Evolutionary conservation across 306 rosid species (phyloP), one percentile per base, ranked within the genome.

Genomic region (Cucurbita pepo): DNA sequence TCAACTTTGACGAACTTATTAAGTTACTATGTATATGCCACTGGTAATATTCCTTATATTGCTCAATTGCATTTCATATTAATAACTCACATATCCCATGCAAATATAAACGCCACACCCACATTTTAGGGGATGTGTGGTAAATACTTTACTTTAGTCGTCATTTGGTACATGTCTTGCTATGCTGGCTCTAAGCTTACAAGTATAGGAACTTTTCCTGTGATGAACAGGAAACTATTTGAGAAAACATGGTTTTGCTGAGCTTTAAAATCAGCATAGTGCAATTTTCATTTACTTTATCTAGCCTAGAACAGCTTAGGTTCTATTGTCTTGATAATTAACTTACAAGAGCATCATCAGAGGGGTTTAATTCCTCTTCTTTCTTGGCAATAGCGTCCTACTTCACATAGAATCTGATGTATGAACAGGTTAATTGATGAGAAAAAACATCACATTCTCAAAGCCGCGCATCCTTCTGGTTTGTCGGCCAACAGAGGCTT

Each of bases 391-490:
- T 67, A 47, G 21, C 19, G 14, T 22, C 21, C 53, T 43, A 67
- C 40, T 13, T 67, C 41, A 67, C 56, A 25, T 48, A 48, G 21
- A 48, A 69, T 50, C 14, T 45, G 22, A 69, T 70, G 8, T 19
- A 16, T 55, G 6, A 25, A 36, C 87, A 92, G 98, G 85, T 82
- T 93, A 77, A 90, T 93, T 64, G 92, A 90, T 77, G 86, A 75
- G 77, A 84, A 86, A 14, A 93, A 85, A 72, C 98, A 93, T 84
- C 96, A 93, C 76, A 82, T 93, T 70, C 96, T 93, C 51, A 82
- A 71, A 78, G 96, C 98, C 15, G 94, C 98, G 65, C 97, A 90
- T 87, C 98, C 98, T 75, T 93, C 98, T 72, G 97, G 98, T 83
- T 87, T 93, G 80, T 93, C 97, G 63, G 98, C 98, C 62, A 51